Base-by-base conservation (phyloP, 1,284 basidiomycete species). In the Cryptococcus sp. region DNA sequence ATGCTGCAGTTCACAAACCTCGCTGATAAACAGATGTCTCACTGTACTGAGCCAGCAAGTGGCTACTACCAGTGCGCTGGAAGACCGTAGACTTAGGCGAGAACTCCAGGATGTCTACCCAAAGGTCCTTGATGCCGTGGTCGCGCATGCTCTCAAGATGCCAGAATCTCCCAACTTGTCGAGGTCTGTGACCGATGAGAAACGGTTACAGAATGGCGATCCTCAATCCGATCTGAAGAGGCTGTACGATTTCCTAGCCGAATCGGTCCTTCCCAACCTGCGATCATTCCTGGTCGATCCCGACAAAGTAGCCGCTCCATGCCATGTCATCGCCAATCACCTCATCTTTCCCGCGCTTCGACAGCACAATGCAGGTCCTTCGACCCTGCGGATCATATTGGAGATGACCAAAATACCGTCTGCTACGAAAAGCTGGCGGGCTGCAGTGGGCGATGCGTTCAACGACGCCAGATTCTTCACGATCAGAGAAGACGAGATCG, bases 401-500 rank as follows among this genome's bases (percentile, higher is more conserved):
- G 89, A 91, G 71, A 85, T 98, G 81, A 83, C 88, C 2, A 84
- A 82, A 58, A 83, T 95, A 53, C 86, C 89, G 0, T 82, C 83
- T 1, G 85, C 90, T 0, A 78, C 88, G 59, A 95, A 91, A 68
- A 83, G 88, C 3, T 98, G 96, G 96, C 83, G 87, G 51, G 78
- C 83, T 0, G 83, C 86, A 1, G 85, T 98, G 8, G 77, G 80
- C 1, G 95, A 99, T 36, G 82, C 88, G 0, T 82, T 98, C 62
- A 86, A 84, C 63, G 95, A 98, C 71, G 84, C 83, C 59, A 83
- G 90, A 45, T 85, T 98, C 68, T 98, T 99, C 79, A 88, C 86
- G 38, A 57, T 62, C 10, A 58, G 53, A 7, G 64, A 86, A 83
- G 58, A 80, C 78, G 54, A 80, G 83, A 34, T 78, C 79, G 33